Evolutionary conservation across 2,329 filamentous ascomycete species (phyloP), one percentile per base, ranked within the genome.

Genomic region (Epichloe amarillans): DNA sequence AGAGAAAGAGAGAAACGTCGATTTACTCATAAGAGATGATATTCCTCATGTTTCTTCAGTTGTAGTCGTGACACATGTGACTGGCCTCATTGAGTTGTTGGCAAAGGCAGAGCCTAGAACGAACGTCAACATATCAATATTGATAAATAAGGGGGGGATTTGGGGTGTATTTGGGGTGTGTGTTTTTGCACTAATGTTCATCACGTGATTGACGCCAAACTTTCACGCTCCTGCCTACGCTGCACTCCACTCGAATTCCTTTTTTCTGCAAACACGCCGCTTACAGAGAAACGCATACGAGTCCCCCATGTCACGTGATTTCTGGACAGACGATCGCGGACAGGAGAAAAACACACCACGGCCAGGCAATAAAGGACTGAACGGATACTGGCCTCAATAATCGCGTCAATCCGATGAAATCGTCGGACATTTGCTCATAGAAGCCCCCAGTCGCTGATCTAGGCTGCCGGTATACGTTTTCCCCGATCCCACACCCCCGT

Each of bases 391-490:
- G 53, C 52, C 53, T 54, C 53, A 54, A 58, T 52, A 54, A 54
- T 55, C 55, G 54, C 54, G 54, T 50, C 23, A 52, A 57, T 53
- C 55, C 57, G 57, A 65, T 64, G 61, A 64, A 57, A 59, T 52
- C 55, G 55, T 56, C 53, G 54, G 57, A 54, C 36, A 57, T 55
- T 54, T 49, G 50, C 50, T 56, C 50, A 54, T 56, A 54, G 57
- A 58, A 60, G 55, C 56, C 57, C 59, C 53, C 56, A 60, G 57
- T 58, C 55, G 55, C 56, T 56, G 54, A 58, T 39, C 58, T 63
- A 62, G 57, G 58, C 60, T 62, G 58, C 55, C 57, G 59, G 60
- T 63, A 66, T 57, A 64, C 63, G 55, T 61, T 56, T 55, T 44
- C 46, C 46, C 46, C 49, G 50, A 54, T 52, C 50, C 50, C 45